phyloP scores from a whole-genome alignment of 768 basidiomycete species.

The Boletus tylopilopsis region DNA sequence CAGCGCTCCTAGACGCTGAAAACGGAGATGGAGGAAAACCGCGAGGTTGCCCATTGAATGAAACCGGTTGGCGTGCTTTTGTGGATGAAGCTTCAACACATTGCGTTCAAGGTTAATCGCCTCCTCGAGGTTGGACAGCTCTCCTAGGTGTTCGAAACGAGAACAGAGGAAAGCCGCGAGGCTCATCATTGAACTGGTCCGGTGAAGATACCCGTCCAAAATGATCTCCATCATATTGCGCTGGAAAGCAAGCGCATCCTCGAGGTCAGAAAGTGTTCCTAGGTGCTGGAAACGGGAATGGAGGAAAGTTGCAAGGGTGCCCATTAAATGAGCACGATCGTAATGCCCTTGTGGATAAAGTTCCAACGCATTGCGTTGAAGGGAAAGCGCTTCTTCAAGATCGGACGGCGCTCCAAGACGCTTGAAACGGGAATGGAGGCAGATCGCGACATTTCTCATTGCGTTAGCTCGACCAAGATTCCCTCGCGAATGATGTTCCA shows the following conservation, averaged over 20 bases:
- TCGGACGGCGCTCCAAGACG: background rate
- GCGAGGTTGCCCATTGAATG: background rate
- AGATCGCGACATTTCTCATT: background rate
- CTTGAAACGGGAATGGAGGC: background rate
- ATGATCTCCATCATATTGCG: background rate
- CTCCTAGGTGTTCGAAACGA: background rate
- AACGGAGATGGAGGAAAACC: background rate
- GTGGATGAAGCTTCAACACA: background rate
- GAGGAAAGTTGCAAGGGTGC: background rate
- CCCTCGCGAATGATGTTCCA: background rate
- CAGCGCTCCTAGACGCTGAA: background rate
- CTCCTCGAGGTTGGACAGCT: background rate
- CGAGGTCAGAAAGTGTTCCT: background rate
- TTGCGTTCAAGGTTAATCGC: background rate
- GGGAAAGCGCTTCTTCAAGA: background rate
- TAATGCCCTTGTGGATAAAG: too few relatives aligned
- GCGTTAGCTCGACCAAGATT: background rate
- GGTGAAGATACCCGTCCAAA: background rate
- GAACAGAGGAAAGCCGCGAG: background rate
- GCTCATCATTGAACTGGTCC: background rate
- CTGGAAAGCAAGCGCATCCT: background rate
- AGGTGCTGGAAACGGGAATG: too few relatives aligned
- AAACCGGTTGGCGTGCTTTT: too few relatives aligned
- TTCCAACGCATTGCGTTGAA: background rate
- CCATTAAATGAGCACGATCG: too few relatives aligned